These are phyloP conservation scores for Nothophaeocryptopus gaeumannii DNA, from an alignment of 2,329 filamentous ascomycete genomes.

Conservation along the genomic window DNA sequence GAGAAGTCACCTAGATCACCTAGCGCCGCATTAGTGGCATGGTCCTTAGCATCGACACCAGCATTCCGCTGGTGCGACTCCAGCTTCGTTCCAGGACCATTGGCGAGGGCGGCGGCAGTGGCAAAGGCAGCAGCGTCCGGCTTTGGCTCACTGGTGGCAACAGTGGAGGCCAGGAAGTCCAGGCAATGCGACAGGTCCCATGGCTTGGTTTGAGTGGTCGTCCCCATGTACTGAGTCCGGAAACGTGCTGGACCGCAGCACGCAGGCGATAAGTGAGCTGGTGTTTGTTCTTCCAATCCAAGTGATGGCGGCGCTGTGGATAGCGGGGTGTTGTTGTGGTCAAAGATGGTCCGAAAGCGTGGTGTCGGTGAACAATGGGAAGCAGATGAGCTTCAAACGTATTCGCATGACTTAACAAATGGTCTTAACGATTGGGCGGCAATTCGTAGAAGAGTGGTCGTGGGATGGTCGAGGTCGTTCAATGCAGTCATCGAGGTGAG, in stretches of 20 bases:
- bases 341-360: not conserved
- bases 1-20: constrained; percentile 49
- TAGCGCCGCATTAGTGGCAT: constrained; percentile 27
- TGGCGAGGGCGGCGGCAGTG: constrained; percentile 1
- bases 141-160: too few species aligned
- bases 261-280: constrained; percentile 3
- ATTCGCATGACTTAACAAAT: not conserved
- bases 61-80: constrained; percentile 1
- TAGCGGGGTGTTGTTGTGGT: not conserved
- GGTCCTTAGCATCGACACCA: not conserved
- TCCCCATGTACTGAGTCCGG: constrained; percentile 27
- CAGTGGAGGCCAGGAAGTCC: constrained; percentile 36
- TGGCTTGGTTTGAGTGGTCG: constrained; percentile 36
- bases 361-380: not conserved
- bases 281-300: not conserved
- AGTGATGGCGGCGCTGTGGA: constrained; percentile 2
- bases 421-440: too few species aligned
- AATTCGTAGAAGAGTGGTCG: too few species aligned
- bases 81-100: constrained; percentile 1
- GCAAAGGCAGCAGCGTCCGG: too few species aligned
- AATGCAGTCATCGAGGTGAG: constrained; percentile 2
- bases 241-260: constrained; percentile 16
- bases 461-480: not conserved
- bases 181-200: constrained; percentile 50
- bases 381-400: not conserved